Base-by-base conservation (phyloP, 768 basidiomycete species). In the Myochromella boudieri region DNA sequence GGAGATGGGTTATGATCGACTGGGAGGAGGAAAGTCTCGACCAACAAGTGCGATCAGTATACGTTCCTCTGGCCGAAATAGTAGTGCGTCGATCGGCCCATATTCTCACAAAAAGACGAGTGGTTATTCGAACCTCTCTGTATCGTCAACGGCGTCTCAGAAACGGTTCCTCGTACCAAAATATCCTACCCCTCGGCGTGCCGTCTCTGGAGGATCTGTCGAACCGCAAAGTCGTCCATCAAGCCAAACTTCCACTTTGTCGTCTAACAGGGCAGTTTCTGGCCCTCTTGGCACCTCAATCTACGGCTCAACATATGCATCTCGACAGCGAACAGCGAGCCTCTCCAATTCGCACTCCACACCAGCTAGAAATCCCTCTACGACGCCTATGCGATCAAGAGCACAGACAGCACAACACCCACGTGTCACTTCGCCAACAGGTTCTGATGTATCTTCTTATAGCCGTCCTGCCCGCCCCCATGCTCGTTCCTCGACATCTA, bases 241-340 rank as follows among this genome's bases (percentile, higher is more conserved):
- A 3, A 90, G 85, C 46, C 76, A 78, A 49, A 45, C 82, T 52
- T 87, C 86, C 2, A 70, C 65, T 27, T 64, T 71, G 21, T 78
- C 82, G 2, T 68, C 75, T 3, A 70, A 61, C 43, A 79, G 91
- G 43, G 86, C 88, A 12, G 79, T 83, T 14, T 90, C 90, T 17
- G 87, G 88, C 21, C 82, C 87, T 8, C 64, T 78, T 46, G 62
- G 61, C 31, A 55, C 71, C n/a, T 67, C 76, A 15, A 41, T 88
- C 15, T 75, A 77, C 50, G 70, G 71, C 24, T 76, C 90, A 3
- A 93, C 91, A 6, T 89, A 83, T 62, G 77, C 91, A 25, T 92
- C 91, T n/a, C 80, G 91, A 24, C 91, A 92, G 57, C 78, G 91
- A 17, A 91, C 89, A 17, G 67, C 75, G 25, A 92, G 90, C 59